Base-by-base conservation (phyloP, 805 yeast genomes). In the Metschnikowia orientalis region DNA sequence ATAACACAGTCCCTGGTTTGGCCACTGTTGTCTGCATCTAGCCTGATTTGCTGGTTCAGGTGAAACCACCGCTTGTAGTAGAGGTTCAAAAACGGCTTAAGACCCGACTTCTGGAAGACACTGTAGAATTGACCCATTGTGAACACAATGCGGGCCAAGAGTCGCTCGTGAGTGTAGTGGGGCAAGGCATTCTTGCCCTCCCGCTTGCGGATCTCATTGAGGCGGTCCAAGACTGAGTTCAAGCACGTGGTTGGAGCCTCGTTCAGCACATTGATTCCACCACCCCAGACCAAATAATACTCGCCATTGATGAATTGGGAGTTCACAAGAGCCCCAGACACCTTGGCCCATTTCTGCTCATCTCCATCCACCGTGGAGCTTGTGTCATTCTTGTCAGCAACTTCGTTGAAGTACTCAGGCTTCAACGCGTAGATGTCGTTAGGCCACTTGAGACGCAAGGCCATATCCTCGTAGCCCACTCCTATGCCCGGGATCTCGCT, bases 381-480 rank as follows among this genome's bases (percentile, higher is more conserved):
- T 8, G 63, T 59, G 10, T 62, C 54, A 19, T 61, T 42, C 28
- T 57, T 57, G 17, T 61, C 67, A 9, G 53, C 43, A 8, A 58
- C 15, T 10, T 39, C 34, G 34, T 44, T 41, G 45, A 56, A 70
- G 43, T 62, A 73, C 34, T 77, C 78, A 1, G 95, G 94, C 35
- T 75, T 77, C 47, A 77, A 54, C 4, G 81, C 77, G 52, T 86
- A 92, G 9, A 92, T 62, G 56, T 92, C 99, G 54, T 92, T 92
- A 2, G 99, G 99, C 99, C 99, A 92, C 54, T 92, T 92, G 39
- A 92, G 71, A 31, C 77, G 71, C 10, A 90, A 67, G 0, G 95
- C 97, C 45, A 92, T 58, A 28, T 77, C 81, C 13, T 77, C 79
- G 53, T 80, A 86, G 0, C 84, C 87, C 0, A 61, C 57, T 2